A percentile compares a stretch with the other conserved stretches of the same genome.
phyloP scores from a whole-genome alignment of 2,329 filamentous ascomycete genomes.

The Magnaporthiopsis rhizophila region DNA sequence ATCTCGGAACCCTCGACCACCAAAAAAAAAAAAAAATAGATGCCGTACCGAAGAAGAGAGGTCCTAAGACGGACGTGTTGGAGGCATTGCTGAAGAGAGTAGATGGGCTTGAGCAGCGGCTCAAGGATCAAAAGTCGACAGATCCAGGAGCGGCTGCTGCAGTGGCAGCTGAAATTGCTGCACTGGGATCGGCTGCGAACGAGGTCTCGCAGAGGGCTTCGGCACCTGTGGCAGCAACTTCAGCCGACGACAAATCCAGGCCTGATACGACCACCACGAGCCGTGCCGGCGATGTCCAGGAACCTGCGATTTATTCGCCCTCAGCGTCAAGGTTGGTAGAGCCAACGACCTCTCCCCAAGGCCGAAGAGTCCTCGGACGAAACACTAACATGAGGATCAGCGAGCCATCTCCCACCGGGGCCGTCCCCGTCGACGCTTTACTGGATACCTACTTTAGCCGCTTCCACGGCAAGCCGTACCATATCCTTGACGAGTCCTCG shows the following conservation, averaged over 20 bases:
- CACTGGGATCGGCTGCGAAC: slow-evolving; percentile 16
- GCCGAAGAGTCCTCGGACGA: too few species aligned
- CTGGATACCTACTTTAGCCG: slow-evolving; percentile 73
- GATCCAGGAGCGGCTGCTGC: slow-evolving; percentile 18
- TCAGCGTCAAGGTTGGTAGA: slow-evolving; percentile 26
- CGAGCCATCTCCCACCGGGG: slow-evolving; percentile 33
- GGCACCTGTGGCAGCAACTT: slow-evolving; percentile 13
- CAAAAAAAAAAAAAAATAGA: slow-evolving; percentile 38
- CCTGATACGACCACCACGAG: slow-evolving; percentile 21
- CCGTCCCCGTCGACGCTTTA: slow-evolving; percentile 50
- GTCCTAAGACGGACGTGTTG: slow-evolving; percentile 82
- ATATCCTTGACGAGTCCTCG: slow-evolving; percentile 69
- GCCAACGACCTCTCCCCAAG: neutral
- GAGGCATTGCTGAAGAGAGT: slow-evolving; percentile 79
- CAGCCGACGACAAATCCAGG: slow-evolving; percentile 26
- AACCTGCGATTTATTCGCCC: slow-evolving; percentile 36
- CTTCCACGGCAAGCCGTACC: slow-evolving; percentile 74
- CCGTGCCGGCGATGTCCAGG: slow-evolving; percentile 24
- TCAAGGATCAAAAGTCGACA: slow-evolving; percentile 57
- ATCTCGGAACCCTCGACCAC: too few species aligned
- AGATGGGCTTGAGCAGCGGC: slow-evolving; percentile 72
- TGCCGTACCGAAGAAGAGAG: slow-evolving; percentile 81
- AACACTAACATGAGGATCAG: slow-evolving; percentile 20
- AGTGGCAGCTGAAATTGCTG: slow-evolving; percentile 16
- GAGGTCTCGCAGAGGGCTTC: slow-evolving; percentile 14